Evolutionary conservation across 2,329 filamentous ascomycete genomes (phyloP).

Genomic region (Cladorrhinum sp.): DNA sequence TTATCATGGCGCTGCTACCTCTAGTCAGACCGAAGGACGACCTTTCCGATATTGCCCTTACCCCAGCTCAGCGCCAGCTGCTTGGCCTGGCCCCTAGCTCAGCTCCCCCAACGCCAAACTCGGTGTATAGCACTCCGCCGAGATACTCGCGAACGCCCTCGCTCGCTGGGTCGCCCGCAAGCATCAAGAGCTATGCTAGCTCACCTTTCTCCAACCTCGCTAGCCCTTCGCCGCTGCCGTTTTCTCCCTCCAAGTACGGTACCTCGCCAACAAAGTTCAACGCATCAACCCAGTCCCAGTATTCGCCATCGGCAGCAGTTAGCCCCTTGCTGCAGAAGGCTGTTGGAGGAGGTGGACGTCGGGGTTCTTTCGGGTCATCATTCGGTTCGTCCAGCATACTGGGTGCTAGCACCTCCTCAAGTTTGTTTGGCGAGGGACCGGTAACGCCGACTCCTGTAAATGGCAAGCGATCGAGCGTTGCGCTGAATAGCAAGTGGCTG

Average conservation of each 20-base stretch:
- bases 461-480: constrained; percentile 69
- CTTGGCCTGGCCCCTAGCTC: constrained; percentile 73
- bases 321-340: constrained; percentile 68
- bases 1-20: constrained; percentile 67
- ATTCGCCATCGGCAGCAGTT: constrained; percentile 39
- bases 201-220: constrained; percentile 58
- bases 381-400: constrained; percentile 58
- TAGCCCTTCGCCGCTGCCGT: constrained; percentile 42
- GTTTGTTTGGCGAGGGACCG: constrained; percentile 54
- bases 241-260: constrained; percentile 33
- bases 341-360: constrained; percentile 39
- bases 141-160: constrained; percentile 77
- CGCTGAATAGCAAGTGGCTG: constrained; percentile 89
- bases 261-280: constrained; percentile 16
- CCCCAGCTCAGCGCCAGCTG: constrained; percentile 79
- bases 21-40: constrained; percentile 71
- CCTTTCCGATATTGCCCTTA: constrained; percentile 84
- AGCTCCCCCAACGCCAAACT: constrained; percentile 61
- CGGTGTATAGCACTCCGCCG: constrained; percentile 79
- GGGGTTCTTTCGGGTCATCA: constrained; percentile 46
- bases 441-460: constrained; percentile 66
- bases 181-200: constrained; percentile 53
- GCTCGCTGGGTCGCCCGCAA: constrained; percentile 59
- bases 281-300: constrained; percentile 38
- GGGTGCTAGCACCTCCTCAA: constrained; percentile 46